Base-by-base conservation (phyloP, 768 basidiomycete species). In the Gyrodon lividus region DNA sequence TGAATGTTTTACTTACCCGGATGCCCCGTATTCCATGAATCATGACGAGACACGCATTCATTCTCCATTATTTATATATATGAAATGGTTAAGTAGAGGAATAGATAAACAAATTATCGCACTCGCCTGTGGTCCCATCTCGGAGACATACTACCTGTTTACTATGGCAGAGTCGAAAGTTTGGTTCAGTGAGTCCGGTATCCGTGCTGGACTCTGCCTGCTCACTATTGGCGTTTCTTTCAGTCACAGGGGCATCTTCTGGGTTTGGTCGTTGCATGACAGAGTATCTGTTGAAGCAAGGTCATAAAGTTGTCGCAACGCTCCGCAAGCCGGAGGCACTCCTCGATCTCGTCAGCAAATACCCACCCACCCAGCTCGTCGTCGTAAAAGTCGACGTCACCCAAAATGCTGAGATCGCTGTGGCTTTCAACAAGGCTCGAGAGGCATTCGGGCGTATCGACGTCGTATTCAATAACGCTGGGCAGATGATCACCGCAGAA, bases 231-330 rank as follows among this genome's bases (percentile, higher is more conserved):
- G 22, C 44, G 24, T 22, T 24, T 22, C 31, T 5, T 5, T 33
- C 7, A 74, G 77, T 75, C 33, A 75, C 73, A 7, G 76, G 74
- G 16, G 56, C 69, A 3, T 72, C 69, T 1, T 55, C 70, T 16
- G 74, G 76, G 28, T 69, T 78, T 45, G 77, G 77, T 13, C 68
- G 63, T n/a, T n/a, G 48, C 28, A 51, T 72, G 45, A 66, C 67
- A 19, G 68, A 72, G 49, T 37, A 50, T 17, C 70, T 67, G 40
- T 64, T 77, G 22, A 30, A 52, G 22, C 59, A 59, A 16, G 76
- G 72, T 4, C 63, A 74, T 30, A 70, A 50, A 28, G 75, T 67
- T 20, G 67, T 77, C 44, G 77, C 79, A 4, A 77, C 77, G 34
- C 62, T 75, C 22, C 75, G 76, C 46, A 72, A 61, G 51, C 75